phyloP scores from a whole-genome alignment of 2,329 filamentous ascomycete genomes.

The Aspergillus oerlinghausenensis region DNA sequence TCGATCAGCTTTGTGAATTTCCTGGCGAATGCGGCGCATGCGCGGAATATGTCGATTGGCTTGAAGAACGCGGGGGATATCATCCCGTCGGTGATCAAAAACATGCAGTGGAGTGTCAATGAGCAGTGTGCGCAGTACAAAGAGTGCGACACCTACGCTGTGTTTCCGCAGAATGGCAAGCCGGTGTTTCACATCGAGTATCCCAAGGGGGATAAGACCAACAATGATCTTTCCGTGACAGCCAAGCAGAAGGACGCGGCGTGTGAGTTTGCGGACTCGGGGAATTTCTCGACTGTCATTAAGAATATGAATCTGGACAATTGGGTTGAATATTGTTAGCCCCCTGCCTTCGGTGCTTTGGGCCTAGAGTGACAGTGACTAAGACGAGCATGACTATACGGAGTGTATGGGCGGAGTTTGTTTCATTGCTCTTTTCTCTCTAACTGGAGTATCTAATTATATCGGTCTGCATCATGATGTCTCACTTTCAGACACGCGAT shows the following conservation, averaged over 20 bases:
- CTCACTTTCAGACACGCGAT: no score
- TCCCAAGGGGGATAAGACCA: constrained; percentile 46
- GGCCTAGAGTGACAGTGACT: no score
- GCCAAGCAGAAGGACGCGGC: constrained; percentile 32
- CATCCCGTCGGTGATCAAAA: constrained; percentile 46
- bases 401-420: not conserved
- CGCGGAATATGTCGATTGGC: constrained; percentile 56
- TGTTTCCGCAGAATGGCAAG: constrained; percentile 58
- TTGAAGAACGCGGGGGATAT: constrained; percentile 66
- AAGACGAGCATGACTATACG: constrained; percentile 8
- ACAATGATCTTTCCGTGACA: constrained; percentile 32
- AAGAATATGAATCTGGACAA: constrained; percentile 62
- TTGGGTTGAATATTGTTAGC: constrained; percentile 56
- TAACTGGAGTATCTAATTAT: no score
- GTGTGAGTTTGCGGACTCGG: constrained; percentile 46
- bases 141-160: constrained; percentile 56
- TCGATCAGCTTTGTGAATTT: constrained; percentile 58
- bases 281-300: constrained; percentile 59
- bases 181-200: constrained; percentile 74
- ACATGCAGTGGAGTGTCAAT: constrained; percentile 64
- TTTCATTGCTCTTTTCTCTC: not conserved
- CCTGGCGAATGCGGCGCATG: constrained; percentile 52
- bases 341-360: no score
- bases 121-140: constrained; percentile 61
- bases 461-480: no score